Evolutionary conservation across 2,329 filamentous ascomycete genomes (phyloP).

Genomic region (Thelonectria discophora): DNA sequence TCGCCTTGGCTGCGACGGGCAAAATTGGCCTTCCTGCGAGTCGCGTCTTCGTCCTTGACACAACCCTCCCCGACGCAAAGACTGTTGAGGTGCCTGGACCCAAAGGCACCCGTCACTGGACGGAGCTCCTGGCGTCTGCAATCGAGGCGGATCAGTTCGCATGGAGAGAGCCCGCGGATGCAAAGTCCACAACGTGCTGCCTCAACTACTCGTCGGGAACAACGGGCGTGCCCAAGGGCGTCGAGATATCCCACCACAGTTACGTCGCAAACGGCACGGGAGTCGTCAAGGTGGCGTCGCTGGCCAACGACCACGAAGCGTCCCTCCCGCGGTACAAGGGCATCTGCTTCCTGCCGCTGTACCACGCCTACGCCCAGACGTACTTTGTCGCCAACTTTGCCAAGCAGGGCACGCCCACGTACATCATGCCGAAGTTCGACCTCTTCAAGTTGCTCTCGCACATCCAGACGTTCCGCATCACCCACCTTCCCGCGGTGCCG

Average conservation of each 20-base stretch:
- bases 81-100: background rate
- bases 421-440: conserved; percentile 82
- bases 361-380: conserved; percentile 77
- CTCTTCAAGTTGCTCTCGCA: conserved; percentile 75
- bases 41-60: conserved; percentile 75
- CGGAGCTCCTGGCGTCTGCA: conserved; percentile 63
- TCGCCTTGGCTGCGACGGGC: conserved; percentile 71
- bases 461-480: conserved; percentile 74
- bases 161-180: conserved; percentile 66
- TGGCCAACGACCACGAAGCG: conserved; percentile 53
- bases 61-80: conserved; percentile 49
- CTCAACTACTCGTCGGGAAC: conserved; percentile 83
- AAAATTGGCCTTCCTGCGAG: conserved; percentile 62
- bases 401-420: conserved; percentile 67
- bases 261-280: conserved; percentile 76
- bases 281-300: conserved; percentile 49
- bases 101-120: conserved; percentile 63
- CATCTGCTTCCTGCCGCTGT: conserved; percentile 79
- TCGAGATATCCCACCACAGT: conserved; percentile 78
- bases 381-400: conserved; percentile 69
- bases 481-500: conserved; percentile 72
- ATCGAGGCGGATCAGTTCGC: conserved; percentile 54
- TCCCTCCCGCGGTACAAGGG: conserved; percentile 49
- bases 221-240: conserved; percentile 84
- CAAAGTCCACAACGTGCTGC: conserved; percentile 66